These are phyloP conservation scores for Pichia sp. DNA, from an alignment of 1,139 yeast genomes.

Conservation along the genomic window DNA sequence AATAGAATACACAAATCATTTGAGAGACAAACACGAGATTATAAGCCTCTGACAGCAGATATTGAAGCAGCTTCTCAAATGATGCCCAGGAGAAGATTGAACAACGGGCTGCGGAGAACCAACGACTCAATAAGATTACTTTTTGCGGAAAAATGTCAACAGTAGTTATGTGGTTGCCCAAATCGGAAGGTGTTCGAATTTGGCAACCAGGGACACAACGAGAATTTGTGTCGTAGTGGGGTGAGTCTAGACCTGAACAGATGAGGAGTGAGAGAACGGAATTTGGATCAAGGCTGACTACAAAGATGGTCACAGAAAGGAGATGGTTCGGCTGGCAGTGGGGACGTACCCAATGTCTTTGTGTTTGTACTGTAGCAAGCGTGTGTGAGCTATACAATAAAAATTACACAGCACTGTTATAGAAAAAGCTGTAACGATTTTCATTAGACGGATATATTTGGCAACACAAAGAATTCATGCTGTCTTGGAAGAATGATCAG, in stretches of 20 bases:
- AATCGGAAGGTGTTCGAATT: background rate
- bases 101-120: background rate
- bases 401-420: no score
- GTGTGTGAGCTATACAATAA: no score
- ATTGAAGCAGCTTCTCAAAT: background rate
- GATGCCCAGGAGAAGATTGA: background rate
- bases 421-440: no score
- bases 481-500: constrained; percentile 30
- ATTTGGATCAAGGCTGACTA: no score
- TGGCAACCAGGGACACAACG: background rate
- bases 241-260: background rate
- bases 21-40: background rate
- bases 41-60: background rate
- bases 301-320: no score
- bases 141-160: constrained; percentile 8
- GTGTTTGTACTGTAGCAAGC: no score
- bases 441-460: background rate
- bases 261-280: background rate
- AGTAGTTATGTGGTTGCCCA: constrained; percentile 4
- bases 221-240: background rate
- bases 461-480: background rate
- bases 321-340: no score
- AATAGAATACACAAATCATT: background rate
- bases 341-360: no score
- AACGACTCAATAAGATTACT: constrained; percentile 6